Conservation (phyloP, 75 land plant genomes). For the Azolla pinnata region DNA sequence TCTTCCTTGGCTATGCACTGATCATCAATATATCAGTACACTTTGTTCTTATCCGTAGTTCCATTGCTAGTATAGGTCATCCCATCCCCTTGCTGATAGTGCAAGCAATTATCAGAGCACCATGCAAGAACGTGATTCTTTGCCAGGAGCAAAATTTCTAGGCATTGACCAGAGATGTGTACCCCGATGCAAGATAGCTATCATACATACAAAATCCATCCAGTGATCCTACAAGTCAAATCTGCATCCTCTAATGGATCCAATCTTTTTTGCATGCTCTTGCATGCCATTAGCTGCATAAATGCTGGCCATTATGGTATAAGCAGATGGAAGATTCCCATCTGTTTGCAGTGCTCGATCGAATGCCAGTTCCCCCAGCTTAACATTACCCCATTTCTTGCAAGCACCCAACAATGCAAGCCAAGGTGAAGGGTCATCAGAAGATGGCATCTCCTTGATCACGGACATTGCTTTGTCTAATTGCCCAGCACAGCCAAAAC, state of each 20-base stretch:
- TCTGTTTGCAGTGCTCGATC: slow-evolving; percentile 19
- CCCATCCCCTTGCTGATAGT: too few species aligned
- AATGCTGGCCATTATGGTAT: slow-evolving; percentile 34
- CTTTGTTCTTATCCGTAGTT: too few species aligned
- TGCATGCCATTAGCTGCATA: slow-evolving; percentile 31
- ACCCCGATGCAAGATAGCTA: too few species aligned
- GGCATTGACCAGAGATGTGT: too few species aligned
- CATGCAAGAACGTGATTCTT: too few species aligned
- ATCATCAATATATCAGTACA: too few species aligned
- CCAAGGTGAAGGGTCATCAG: slow-evolving; percentile 28
- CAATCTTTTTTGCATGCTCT: slow-evolving; percentile 23
- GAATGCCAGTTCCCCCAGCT: slow-evolving; percentile 24
- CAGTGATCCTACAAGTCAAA: too few species aligned
- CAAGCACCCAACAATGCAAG: slow-evolving; percentile 33
- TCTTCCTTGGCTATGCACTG: too few species aligned
- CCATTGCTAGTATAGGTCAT: too few species aligned
- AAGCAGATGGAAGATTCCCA: slow-evolving; percentile 24
- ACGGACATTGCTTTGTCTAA: slow-evolving; percentile 26
- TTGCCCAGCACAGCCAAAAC: slow-evolving; percentile 33
- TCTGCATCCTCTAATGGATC: neutral
- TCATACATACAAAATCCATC: too few species aligned
- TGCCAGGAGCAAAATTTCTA: too few species aligned
- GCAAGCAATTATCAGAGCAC: too few species aligned
- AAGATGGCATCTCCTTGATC: slow-evolving; percentile 26
- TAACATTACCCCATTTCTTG: slow-evolving; percentile 19